phyloP scores from a whole-genome alignment of 1,284 basidiomycete genomes.

The Inonotus obliquus region DNA sequence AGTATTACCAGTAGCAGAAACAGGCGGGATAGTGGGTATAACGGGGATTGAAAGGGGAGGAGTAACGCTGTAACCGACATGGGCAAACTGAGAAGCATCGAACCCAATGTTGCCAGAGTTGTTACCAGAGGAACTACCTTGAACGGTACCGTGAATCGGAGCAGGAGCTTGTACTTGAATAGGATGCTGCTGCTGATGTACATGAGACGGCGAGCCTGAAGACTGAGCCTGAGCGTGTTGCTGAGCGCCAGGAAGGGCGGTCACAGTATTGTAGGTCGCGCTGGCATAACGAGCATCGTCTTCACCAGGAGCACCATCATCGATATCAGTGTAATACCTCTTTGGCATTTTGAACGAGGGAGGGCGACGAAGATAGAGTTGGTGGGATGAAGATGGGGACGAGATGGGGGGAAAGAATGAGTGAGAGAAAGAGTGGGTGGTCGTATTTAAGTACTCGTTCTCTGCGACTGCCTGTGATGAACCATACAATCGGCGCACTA shows the following conservation, averaged over 20 bases:
- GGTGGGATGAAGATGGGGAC: neutral
- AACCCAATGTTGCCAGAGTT: neutral
- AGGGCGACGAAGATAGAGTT: neutral
- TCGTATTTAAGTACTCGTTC: neutral
- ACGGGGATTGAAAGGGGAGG: neutral
- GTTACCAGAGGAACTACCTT: too few relatives aligned
- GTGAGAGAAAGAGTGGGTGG: neutral
- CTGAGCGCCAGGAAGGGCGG: neutral
- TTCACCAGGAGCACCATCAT: slow-evolving; percentile 16
- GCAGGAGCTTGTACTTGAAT: neutral
- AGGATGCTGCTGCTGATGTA: neutral
- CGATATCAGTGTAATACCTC: slow-evolving; percentile 10
- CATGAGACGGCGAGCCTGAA: neutral
- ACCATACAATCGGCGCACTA: neutral
- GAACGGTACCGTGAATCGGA: neutral
- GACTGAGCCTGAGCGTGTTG: neutral
- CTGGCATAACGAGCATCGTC: slow-evolving; percentile 18
- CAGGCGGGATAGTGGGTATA: neutral
- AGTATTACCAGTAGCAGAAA: neutral
- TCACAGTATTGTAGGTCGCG: slow-evolving; percentile 1
- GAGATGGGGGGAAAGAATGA: neutral
- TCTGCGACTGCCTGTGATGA: too few relatives aligned
- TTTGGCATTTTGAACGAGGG: slow-evolving; percentile 9
- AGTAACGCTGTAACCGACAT: neutral
- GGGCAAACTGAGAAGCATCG: neutral